Evolutionary conservation across 2,329 filamentous ascomycete species (phyloP).

Genomic region (Trichoderma guizhouense): DNA sequence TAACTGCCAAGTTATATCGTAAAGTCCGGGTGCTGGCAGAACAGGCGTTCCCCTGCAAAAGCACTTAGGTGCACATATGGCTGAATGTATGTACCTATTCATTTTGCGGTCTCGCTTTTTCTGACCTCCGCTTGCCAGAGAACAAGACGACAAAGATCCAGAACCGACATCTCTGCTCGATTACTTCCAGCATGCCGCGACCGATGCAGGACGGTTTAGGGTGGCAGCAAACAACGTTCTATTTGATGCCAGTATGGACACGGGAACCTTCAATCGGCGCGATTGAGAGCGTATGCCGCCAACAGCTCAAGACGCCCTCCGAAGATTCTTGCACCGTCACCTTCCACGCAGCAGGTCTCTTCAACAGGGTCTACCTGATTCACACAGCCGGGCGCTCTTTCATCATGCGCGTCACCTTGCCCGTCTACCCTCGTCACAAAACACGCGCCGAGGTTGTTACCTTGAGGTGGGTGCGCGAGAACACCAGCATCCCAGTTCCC

Average conservation of each 20-base stretch:
- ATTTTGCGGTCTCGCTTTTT: no score
- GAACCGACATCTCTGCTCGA: background rate
- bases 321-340: background rate
- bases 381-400: background rate
- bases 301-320: background rate
- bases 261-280: background rate
- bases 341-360: background rate
- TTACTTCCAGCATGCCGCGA: background rate
- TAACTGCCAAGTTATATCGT: no score
- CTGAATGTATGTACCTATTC: no score
- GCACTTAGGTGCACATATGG: no score
- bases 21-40: no score
- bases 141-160: background rate
- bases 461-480: background rate
- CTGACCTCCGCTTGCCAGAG: no score
- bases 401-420: background rate
- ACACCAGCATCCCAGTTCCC: background rate
- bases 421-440: background rate
- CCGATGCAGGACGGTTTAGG: background rate
- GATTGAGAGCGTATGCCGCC: background rate
- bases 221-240: background rate
- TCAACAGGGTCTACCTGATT: background rate
- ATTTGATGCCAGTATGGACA: background rate
- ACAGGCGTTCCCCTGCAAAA: no score
- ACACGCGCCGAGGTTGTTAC: background rate